phyloP scores from a whole-genome alignment of 2,329 filamentous ascomycete genomes.

The Huntiella savannae region DNA sequence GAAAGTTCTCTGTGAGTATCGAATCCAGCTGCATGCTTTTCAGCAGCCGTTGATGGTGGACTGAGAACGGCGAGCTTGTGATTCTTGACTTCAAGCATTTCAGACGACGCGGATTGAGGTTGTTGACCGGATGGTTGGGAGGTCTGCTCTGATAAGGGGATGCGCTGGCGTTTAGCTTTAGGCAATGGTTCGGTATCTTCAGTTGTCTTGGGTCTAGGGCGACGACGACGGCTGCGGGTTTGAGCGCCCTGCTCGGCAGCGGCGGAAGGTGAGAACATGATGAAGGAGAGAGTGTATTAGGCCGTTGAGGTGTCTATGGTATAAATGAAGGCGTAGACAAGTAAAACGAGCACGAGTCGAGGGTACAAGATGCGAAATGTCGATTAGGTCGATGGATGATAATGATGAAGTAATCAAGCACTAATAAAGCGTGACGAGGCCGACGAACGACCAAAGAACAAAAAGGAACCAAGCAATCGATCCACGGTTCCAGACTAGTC shows the following conservation, averaged over 20 bases:
- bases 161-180: conserved; percentile 43
- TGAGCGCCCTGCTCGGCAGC: conserved; percentile 25
- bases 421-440: not conserved
- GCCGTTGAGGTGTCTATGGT: not conserved
- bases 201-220: conserved; percentile 38
- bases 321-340: not conserved
- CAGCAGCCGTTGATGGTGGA: conserved; percentile 4
- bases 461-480: conserved; percentile 5
- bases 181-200: conserved; percentile 37
- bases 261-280: conserved; percentile 41
- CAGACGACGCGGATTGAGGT: conserved; percentile 22
- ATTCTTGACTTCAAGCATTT: conserved; percentile 37
- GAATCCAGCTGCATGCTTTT: conserved; percentile 27
- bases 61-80: conserved; percentile 28
- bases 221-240: conserved; percentile 35
- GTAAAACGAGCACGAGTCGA: not conserved
- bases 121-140: conserved; percentile 23
- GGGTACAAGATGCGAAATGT: not conserved
- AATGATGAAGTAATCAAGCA: not conserved
- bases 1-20: conserved; percentile 30
- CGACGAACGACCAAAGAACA: conserved; percentile 1
- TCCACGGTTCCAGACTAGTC: not conserved
- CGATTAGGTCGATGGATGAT: not conserved
- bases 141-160: conserved; percentile 37
- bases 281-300: not conserved